Percentiles rank a stretch among this genome's conserved stretches.
Conservation (phyloP, 345 rosid genomes). For the Euphorbia lathyris region DNA sequence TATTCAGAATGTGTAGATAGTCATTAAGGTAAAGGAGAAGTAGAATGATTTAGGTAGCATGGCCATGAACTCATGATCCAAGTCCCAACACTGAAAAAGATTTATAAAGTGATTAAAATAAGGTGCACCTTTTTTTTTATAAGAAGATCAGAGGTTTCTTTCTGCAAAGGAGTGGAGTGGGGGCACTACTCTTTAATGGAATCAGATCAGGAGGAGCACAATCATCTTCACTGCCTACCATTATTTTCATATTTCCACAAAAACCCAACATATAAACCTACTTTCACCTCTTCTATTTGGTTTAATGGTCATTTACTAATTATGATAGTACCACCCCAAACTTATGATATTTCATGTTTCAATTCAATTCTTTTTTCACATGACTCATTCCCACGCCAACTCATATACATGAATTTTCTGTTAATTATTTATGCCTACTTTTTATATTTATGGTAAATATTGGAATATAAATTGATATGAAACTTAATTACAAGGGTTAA, state of each 20-base stretch:
- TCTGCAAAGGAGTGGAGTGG: constrained; percentile 4
- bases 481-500: too few species aligned
- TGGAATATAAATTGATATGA: too few species aligned
- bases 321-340: background rate
- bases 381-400: too few species aligned
- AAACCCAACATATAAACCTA: background rate
- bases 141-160: background rate
- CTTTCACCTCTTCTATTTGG: background rate
- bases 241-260: too few species aligned
- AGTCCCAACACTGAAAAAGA: constrained; percentile 14
- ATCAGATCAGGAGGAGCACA: background rate
- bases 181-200: background rate
- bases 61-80: constrained; percentile 16
- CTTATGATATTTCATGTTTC: background rate
- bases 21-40: too few species aligned
- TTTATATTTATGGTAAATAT: too few species aligned
- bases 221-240: background rate
- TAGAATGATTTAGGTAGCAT: constrained; percentile 18
- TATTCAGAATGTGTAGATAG: too few species aligned
- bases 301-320: background rate
- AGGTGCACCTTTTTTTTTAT: background rate
- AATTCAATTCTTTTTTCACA: background rate
- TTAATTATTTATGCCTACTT: too few species aligned
- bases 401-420: too few species aligned
- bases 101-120: background rate